Evolutionary conservation across 768 basidiomycete species (phyloP), one percentile per base, ranked within the genome.

Genomic region (Pholiota molesta): DNA sequence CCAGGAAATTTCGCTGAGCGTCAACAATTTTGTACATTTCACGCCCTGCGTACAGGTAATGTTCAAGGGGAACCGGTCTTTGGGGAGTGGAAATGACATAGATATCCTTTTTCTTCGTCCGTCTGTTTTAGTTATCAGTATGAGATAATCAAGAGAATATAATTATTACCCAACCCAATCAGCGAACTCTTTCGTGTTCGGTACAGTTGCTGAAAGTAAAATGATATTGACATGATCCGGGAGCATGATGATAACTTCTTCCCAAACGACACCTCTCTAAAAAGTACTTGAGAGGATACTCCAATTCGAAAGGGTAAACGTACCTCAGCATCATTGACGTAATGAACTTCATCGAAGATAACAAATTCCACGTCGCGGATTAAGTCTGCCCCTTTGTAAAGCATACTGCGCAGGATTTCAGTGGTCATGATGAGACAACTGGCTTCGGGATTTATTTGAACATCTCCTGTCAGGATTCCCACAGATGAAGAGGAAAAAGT

Each of bases 201-300:
- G 96, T 0, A 99, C 97, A 2, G 97, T 99, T 9, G 97, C 97
- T 2, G 96, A 98, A 16, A 99, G 80, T 45, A 99, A 80, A 59
- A 99, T 98, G 70, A 99, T 99, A 74, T 92, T 97, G 73, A 99
- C 92, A 75, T 99, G 97, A 66, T 99, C 97, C 0, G 97, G 97
- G 13, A 99, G 81, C 95, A 99, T 98, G 73, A 99, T 99, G 66
- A 99, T 99, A 28, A 99, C 97, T 77, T 99, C 97, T 76, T 99
- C 97, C 97, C 97, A 99, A 13, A 99, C 97, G 17, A 99, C 97
- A 42, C 97, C 97, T 71, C 97, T 85, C 97, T 98, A 71, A 44
- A 47, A 40, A 16, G 55, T 14, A 39, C 6, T 35, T 16, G 21
- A 52, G 65, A 21, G 5, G 5, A 21, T 26, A 52, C 63, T 23